These are phyloP conservation scores for Colletotrichum eleusines DNA, from an alignment of 2,329 filamentous ascomycete species.

Conservation along the genomic window DNA sequence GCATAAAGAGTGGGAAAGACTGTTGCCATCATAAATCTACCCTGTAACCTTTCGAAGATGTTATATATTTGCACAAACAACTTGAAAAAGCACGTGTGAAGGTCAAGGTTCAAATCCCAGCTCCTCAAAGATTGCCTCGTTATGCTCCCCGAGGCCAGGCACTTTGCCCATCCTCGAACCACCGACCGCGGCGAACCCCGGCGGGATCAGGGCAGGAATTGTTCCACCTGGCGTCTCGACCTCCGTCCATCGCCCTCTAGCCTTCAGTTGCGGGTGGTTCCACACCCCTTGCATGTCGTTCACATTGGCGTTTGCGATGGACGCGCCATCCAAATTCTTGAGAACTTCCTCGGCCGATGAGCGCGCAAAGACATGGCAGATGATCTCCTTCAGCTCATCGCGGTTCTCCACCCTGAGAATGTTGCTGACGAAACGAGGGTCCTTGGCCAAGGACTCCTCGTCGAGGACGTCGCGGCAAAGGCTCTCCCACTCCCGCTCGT, in stretches of 20 bases:
- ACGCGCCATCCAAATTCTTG: constrained; percentile 57
- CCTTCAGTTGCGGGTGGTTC: constrained; percentile 64
- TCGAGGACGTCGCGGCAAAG: constrained; percentile 62
- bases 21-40: too few relatives aligned
- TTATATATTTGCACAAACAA: not conserved
- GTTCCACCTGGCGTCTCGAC: constrained; percentile 60
- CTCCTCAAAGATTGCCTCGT: constrained; percentile 30
- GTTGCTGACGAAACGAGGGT: constrained; percentile 62
- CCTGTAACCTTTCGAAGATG: not conserved
- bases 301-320: constrained; percentile 67
- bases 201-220: constrained; percentile 63
- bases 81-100: not conserved
- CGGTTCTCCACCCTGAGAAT: constrained; percentile 60
- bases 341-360: constrained; percentile 56
- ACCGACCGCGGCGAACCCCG: constrained; percentile 51
- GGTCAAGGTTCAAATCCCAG: constrained; percentile 16
- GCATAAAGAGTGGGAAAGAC: not conserved
- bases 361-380: constrained; percentile 56
- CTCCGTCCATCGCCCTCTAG: constrained; percentile 63
- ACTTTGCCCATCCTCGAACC: constrained; percentile 33
- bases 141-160: constrained; percentile 34
- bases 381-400: constrained; percentile 58
- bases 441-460: constrained; percentile 55
- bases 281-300: constrained; percentile 68
- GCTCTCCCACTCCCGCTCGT: constrained; percentile 66